Percentiles rank a stretch among this genome's conserved stretches.
These are phyloP conservation scores for Corchorus olitorius DNA, from an alignment of 345 rosid genomes.

Conservation along the genomic window DNA sequence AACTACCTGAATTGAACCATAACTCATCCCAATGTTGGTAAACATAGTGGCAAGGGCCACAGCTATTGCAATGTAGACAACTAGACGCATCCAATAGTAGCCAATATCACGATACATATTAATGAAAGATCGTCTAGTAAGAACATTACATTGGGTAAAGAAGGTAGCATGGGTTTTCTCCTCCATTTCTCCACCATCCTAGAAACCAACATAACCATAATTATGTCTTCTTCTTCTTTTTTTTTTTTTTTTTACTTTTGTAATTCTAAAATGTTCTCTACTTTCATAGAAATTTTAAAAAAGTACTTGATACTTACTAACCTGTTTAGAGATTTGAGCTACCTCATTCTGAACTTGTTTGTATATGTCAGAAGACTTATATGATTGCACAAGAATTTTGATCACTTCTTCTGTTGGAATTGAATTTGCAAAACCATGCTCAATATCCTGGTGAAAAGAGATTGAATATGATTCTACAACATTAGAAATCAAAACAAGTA, in stretches of 20 bases:
- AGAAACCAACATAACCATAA: neutral
- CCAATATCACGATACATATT: conserved; percentile 68
- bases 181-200: too few relatives aligned
- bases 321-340: conserved; percentile 31
- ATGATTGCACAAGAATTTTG: conserved; percentile 34
- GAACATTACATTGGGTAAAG: conserved; percentile 42
- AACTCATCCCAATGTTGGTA: conserved; percentile 24
- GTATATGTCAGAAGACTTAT: conserved; percentile 33
- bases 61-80: conserved; percentile 40
- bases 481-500: neutral
- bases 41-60: conserved; percentile 47
- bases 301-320: neutral
- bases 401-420: conserved; percentile 41
- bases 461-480: too few relatives aligned
- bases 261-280: too few relatives aligned
- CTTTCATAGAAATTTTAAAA: neutral
- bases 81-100: conserved; percentile 61
- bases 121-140: conserved; percentile 47
- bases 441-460: conserved; percentile 36
- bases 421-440: conserved; percentile 29
- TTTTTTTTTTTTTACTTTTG: too few relatives aligned
- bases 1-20: conserved; percentile 30
- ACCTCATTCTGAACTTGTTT: conserved; percentile 27
- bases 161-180: conserved; percentile 29
- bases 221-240: too few relatives aligned